Evolutionary conservation across 768 basidiomycete genomes (phyloP), one percentile per base, ranked within the genome.

Genomic region (Leucocoprinus leucothites): DNA sequence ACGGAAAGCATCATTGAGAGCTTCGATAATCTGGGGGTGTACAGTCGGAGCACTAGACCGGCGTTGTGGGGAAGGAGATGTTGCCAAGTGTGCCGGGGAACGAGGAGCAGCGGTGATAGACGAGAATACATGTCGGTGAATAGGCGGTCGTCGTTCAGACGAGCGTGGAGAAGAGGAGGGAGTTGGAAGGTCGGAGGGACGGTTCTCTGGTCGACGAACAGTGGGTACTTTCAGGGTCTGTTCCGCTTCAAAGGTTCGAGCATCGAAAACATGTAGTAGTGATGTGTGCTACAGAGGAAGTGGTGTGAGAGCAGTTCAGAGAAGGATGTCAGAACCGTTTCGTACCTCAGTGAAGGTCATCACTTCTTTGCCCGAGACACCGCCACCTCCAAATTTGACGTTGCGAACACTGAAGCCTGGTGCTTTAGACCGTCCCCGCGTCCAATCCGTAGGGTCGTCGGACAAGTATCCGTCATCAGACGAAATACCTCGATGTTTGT

Each of bases 1-100:
- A n/a, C 82, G 74, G 73, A 85, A 83, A 1, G 81, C 76, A 57
- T 86, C 84, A 52, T 82, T 81, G 19, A 81, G 66, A 9, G 82
- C 80, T 61, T 78, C 78, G 36, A 79, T 70, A 36, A 77, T 71
- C 18, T 74, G 73, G 5, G 83, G 77, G 7, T 70, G 53, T 18
- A 36, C 38, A 13, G 18, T 46, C 13, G 31, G 21, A 18, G 53
- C 38, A 19, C 25, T 48, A 4, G 46, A 5, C 14, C 45, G 46
- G 24, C 46, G 53, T 28, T 40, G 53, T 22, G 45, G 25, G 16
- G 53, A 34, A 16, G 53, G 53, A 21, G 46, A 55, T 24, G 53
- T 40, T 7, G 35, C 38, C 16, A 48, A 11, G 22, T 48, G 46
- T 28, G 53, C 25, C 11, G 45, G 45, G 8, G 53, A 48, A 41